Percentiles rank a stretch among this genome's conserved stretches.
Evolutionary conservation across 2,329 filamentous ascomycete genomes (phyloP).

Genomic region (Teratosphaeria zuluensis): DNA sequence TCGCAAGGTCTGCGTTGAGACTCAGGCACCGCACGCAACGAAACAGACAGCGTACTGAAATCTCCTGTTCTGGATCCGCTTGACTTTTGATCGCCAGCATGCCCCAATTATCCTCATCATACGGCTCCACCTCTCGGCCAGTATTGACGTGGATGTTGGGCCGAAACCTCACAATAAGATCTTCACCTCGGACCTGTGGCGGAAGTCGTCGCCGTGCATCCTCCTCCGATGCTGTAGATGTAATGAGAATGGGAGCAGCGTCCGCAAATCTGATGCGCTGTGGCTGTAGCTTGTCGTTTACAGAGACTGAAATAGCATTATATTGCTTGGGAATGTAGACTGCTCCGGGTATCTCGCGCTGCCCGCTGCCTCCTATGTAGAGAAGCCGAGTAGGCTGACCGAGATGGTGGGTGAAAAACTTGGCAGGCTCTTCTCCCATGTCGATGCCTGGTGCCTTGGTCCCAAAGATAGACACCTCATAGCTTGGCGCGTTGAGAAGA

Average conservation of each 20-base stretch:
- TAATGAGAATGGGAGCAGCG: constrained; percentile 24
- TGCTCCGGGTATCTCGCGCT: constrained; percentile 24
- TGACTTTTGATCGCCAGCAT: constrained; percentile 23
- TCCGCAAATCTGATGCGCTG: constrained; percentile 26
- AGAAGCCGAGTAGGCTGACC: constrained; percentile 16
- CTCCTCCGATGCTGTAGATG: constrained; percentile 25
- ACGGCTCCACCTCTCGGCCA: constrained; percentile 18
- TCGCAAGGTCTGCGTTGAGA: constrained; percentile 23
- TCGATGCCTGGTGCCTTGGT: constrained; percentile 25
- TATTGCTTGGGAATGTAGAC: constrained; percentile 24
- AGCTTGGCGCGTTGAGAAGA: constrained; percentile 18
- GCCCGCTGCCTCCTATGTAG: constrained; percentile 26
- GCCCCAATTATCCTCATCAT: constrained; percentile 25
- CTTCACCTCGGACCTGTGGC: constrained; percentile 18
- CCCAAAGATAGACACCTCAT: constrained; percentile 25
- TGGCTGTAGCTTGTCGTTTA: constrained; percentile 25
- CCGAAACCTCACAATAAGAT: constrained; percentile 24
- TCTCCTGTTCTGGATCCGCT: constrained; percentile 19
- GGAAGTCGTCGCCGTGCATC: constrained; percentile 22
- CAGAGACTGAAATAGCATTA: constrained; percentile 21
- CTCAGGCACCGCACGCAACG: constrained; percentile 22
- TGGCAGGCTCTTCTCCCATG: constrained; percentile 23
- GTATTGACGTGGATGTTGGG: constrained; percentile 26
- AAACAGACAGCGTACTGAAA: constrained; percentile 24
- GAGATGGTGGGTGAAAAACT: constrained; percentile 23